phyloP scores from a whole-genome alignment of 805 yeast species.

The Kazachstania viticola region DNA sequence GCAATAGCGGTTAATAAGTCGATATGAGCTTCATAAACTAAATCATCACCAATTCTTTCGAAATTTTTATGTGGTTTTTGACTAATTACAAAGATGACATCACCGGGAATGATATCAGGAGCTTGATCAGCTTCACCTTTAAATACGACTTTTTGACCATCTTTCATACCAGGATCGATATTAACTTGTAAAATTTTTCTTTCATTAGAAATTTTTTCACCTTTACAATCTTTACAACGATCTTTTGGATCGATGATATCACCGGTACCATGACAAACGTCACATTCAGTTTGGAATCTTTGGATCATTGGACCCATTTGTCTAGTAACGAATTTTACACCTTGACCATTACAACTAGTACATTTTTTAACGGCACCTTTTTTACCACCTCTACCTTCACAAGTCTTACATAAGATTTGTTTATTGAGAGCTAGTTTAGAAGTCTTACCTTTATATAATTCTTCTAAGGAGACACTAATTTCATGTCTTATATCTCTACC shows the following conservation, averaged over 20 bases:
- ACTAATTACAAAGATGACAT: conserved; percentile 82
- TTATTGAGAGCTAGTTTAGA: conserved; percentile 90
- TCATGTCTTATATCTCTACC: conserved; percentile 90
- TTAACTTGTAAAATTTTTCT: conserved; percentile 90
- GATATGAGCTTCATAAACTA: conserved; percentile 72
- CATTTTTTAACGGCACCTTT: conserved; percentile 83
- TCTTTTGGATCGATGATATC: conserved; percentile 78
- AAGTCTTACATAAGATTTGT: conserved; percentile 74
- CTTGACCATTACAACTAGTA: conserved; percentile 79
- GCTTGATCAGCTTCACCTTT: conserved; percentile 96
- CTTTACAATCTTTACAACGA: conserved; percentile 77
- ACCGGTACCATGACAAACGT: conserved; percentile 85
- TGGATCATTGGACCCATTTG: conserved; percentile 99
- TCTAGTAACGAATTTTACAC: conserved; percentile 83
- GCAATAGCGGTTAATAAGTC: conserved; percentile 91
- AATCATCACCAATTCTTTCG: conserved; percentile 82
- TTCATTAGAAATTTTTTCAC: conserved; percentile 78
- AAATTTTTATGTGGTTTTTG: conserved; percentile 79
- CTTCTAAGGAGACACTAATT: conserved; percentile 78
- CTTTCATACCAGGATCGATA: conserved; percentile 93
- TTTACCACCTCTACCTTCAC: conserved; percentile 96
- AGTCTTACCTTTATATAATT: conserved; percentile 85
- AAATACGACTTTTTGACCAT: conserved; percentile 84
- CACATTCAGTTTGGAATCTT: conserved; percentile 93
- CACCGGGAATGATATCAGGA: conserved; percentile 92